Evolutionary conservation across 2,329 filamentous ascomycete species (phyloP).

Genomic region (Rachicladosporium sp.): DNA sequence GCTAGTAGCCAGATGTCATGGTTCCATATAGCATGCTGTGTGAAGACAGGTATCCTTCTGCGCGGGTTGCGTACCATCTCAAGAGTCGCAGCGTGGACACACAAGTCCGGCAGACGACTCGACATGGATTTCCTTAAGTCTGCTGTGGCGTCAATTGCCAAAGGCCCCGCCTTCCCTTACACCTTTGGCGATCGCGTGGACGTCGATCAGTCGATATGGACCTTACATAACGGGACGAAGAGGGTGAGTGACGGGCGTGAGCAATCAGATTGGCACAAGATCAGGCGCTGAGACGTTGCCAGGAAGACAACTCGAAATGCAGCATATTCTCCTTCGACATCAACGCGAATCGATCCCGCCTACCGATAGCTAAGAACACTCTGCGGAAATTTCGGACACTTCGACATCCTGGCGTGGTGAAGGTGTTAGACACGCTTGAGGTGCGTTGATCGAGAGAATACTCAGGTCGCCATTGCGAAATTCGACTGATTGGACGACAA

Average conservation of each 20-base stretch:
- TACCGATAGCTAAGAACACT: constrained; percentile 85
- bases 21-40: not conserved
- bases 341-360: constrained; percentile 60
- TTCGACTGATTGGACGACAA: constrained; percentile 23
- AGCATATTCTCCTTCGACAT: constrained; percentile 97
- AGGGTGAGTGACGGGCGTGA: constrained; percentile 44
- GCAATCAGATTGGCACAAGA: constrained; percentile 1
- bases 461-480: not conserved
- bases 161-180: constrained; percentile 86
- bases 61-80: not conserved
- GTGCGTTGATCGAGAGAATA: constrained; percentile 33
- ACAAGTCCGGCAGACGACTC: not conserved
- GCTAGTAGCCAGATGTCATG: constrained; percentile 21
- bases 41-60: not conserved
- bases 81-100: not conserved
- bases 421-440: constrained; percentile 88
- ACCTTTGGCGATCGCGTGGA: constrained; percentile 87
- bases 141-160: constrained; percentile 90
- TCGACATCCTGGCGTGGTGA: constrained; percentile 87
- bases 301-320: constrained; percentile 91
- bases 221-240: constrained; percentile 86
- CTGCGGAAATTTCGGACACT: constrained; percentile 87
- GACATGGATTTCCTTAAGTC: constrained; percentile 96
- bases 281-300: constrained; percentile 7
- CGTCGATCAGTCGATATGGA: constrained; percentile 88